phyloP scores from a whole-genome alignment of 306 rosid species.

The Rosa multiflora region DNA sequence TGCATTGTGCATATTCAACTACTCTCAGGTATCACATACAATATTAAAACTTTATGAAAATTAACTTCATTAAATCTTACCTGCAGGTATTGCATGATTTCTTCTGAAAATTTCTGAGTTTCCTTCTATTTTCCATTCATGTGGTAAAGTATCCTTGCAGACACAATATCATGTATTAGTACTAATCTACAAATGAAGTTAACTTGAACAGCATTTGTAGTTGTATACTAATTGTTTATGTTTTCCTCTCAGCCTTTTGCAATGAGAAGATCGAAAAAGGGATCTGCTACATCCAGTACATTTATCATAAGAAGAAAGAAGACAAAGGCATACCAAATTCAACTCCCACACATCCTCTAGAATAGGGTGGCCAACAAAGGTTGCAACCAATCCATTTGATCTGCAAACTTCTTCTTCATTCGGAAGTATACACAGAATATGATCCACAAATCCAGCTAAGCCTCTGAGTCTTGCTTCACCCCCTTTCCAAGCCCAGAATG shows the following conservation, averaged over 20 bases:
- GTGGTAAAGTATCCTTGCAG: slow-evolving; percentile 47
- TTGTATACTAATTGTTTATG: neutral
- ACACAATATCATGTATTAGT: slow-evolving; percentile 25
- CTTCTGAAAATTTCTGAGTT: slow-evolving; percentile 50
- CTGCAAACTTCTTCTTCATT: slow-evolving; percentile 77
- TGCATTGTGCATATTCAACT: neutral
- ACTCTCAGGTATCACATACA: neutral
- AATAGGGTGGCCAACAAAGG: slow-evolving; percentile 88
- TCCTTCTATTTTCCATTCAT: slow-evolving; percentile 61
- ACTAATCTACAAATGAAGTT: slow-evolving; percentile 21
- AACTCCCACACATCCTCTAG: slow-evolving; percentile 66
- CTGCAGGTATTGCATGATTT: slow-evolving; percentile 60
- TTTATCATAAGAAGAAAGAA: neutral
- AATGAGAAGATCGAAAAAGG: neutral
- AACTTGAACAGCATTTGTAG: neutral
- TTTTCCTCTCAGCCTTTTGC: neutral
- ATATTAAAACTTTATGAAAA: neutral
- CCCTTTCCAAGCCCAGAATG: slow-evolving; percentile 99
- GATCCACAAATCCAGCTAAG: slow-evolving; percentile 74
- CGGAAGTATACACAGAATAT: slow-evolving; percentile 85
- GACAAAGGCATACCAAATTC: slow-evolving; percentile 48
- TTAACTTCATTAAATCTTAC: slow-evolving; percentile 34
- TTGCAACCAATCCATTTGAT: slow-evolving; percentile 76
- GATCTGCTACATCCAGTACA: neutral
- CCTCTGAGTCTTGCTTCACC: slow-evolving; percentile 86